Conservation (phyloP, 164 flowering plant genomes). For the Kingdonia uniflora region DNA sequence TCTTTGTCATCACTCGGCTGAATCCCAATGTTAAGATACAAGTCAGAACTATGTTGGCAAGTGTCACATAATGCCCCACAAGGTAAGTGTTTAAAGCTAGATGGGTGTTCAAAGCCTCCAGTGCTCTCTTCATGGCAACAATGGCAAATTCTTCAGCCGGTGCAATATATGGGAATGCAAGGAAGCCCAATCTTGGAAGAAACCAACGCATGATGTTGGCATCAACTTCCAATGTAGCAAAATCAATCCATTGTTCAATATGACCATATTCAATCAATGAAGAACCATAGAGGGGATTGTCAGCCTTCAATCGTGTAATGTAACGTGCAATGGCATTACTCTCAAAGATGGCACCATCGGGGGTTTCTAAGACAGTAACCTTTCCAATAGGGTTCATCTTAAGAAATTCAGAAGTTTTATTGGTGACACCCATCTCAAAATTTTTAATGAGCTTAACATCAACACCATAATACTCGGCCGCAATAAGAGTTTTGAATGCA, state of each 20-base stretch:
- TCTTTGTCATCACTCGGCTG: constrained; percentile 43
- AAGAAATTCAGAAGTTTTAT: constrained; percentile 54
- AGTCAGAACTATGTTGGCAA: constrained; percentile 58
- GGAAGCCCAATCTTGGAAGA: constrained; percentile 41
- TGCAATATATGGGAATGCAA: constrained; percentile 31
- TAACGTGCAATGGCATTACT: constrained; percentile 79
- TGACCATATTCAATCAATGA: constrained; percentile 56
- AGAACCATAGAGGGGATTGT: constrained; percentile 52
- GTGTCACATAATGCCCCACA: constrained; percentile 40
- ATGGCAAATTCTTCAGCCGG: constrained; percentile 32
- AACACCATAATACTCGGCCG: constrained; percentile 58
- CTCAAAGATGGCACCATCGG: constrained; percentile 72
- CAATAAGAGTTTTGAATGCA: constrained; percentile 55
- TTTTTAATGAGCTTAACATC: constrained; percentile 32
- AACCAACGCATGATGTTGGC: constrained; percentile 33
- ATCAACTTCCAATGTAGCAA: constrained; percentile 65
- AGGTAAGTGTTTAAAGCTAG: constrained; percentile 72
- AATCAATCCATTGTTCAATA: constrained; percentile 83
- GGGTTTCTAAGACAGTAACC: constrained; percentile 81
- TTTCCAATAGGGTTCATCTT: constrained; percentile 84
- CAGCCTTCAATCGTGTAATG: constrained; percentile 58
- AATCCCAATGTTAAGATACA: constrained; percentile 64
- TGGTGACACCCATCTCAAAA: constrained; percentile 72
- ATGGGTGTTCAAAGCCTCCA: constrained; percentile 56
- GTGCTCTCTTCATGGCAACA: constrained; percentile 62